A percentile compares a stretch with the other conserved stretches of the same genome.
Conservation (phyloP, 352 stramenopile genomes). For the Globisporangium radiosum region DNA sequence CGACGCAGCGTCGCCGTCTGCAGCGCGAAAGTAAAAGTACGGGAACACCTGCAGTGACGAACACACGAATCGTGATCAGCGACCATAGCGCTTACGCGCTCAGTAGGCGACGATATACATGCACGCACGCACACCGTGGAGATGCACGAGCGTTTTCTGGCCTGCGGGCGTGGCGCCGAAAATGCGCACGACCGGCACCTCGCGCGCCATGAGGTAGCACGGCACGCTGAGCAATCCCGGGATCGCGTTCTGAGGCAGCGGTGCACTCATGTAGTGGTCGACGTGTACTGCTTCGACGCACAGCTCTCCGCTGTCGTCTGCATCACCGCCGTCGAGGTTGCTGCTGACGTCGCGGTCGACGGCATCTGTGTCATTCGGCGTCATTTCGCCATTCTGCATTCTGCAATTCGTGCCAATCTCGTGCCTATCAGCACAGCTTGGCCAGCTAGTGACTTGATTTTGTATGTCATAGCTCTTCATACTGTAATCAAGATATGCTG, state of each 20-base stretch:
- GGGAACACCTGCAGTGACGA: conserved; percentile 59
- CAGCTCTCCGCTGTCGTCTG: conserved; percentile 28
- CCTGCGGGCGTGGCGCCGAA: conserved; percentile 87
- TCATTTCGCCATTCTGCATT: background rate
- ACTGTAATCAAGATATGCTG: no score
- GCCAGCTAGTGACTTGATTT: no score
- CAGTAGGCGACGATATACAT: background rate
- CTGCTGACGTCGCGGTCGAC: background rate
- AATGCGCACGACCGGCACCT: conserved; percentile 84
- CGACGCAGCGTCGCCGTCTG: conserved; percentile 55
- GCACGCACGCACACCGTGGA: conserved; percentile 64
- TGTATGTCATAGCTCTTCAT: no score
- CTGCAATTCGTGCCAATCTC: no score
- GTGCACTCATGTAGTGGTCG: conserved; percentile 73
- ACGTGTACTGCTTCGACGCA: conserved; percentile 74
- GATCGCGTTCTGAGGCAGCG: conserved; percentile 47
- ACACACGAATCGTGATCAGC: no score
- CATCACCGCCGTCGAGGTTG: conserved; percentile 5
- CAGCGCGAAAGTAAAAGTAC: conserved; percentile 85
- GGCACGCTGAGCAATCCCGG: conserved; percentile 40
- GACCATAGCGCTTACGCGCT: no score
- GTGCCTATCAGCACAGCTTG: no score
- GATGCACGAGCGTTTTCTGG: conserved; percentile 85
- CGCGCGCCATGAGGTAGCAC: conserved; percentile 55
- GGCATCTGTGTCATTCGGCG: background rate